Percentiles rank a stretch among this genome's conserved stretches.
Conservation (phyloP, 2,329 filamentous ascomycete genomes). For the Penicillium sp. region DNA sequence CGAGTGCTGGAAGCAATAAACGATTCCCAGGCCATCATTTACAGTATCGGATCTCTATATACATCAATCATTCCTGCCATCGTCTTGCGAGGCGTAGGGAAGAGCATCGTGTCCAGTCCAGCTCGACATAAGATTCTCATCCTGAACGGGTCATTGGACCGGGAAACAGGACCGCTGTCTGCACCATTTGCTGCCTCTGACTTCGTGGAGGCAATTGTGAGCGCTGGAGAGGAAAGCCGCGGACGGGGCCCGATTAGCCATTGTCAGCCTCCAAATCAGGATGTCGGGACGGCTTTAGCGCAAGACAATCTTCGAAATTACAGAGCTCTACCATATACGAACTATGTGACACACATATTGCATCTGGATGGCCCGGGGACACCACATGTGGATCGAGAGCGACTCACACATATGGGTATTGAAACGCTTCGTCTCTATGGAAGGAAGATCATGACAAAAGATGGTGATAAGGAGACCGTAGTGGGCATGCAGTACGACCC, state of each 20-base stretch:
- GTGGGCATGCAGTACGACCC: constrained; percentile 70
- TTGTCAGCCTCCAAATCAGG: constrained; percentile 1
- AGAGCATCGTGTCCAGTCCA: constrained; percentile 55
- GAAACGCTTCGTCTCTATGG: constrained; percentile 77
- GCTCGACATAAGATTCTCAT: constrained; percentile 73
- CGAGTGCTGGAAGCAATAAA: constrained; percentile 70
- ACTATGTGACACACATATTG: constrained; percentile 80
- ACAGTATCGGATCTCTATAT: constrained; percentile 91
- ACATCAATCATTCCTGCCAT: constrained; percentile 84
- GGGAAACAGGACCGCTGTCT: constrained; percentile 74
- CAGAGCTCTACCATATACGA: constrained; percentile 52
- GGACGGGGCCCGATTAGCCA: constrained; percentile 36
- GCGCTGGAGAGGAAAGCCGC: constrained; percentile 69
- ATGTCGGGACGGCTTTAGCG: constrained; percentile 7
- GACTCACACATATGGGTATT: constrained; percentile 67
- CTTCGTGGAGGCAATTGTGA: constrained; percentile 76
- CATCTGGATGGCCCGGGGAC: constrained; percentile 71
- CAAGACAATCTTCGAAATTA: constrained; percentile 11
- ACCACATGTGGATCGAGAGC: constrained; percentile 67
- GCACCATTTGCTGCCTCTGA: constrained; percentile 70
- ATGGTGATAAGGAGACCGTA: constrained; percentile 49
- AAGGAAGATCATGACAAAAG: constrained; percentile 49
- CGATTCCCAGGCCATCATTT: constrained; percentile 69
- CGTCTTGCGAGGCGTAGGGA: constrained; percentile 72
- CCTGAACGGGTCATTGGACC: constrained; percentile 77